These are phyloP conservation scores for Globisporangium cystogenes DNA, from an alignment of 352 stramenopile species.

Conservation along the genomic window DNA sequence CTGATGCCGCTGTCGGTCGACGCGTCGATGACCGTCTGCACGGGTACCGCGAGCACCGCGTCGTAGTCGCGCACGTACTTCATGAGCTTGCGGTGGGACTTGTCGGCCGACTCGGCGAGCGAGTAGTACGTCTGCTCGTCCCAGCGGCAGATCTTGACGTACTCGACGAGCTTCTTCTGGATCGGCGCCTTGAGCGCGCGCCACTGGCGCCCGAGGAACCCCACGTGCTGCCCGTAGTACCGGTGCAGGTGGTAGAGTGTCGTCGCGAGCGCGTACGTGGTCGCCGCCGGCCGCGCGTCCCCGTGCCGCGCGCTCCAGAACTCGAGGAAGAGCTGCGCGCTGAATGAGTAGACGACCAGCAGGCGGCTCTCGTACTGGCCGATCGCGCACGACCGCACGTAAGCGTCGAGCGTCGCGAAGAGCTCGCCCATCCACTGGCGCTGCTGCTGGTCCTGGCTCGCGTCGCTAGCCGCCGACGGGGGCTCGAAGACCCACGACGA, in stretches of 20 bases:
- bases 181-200: slow-evolving; percentile 90
- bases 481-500: slow-evolving; percentile 61
- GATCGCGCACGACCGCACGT: slow-evolving; percentile 85
- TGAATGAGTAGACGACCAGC: slow-evolving; percentile 88
- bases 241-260: slow-evolving; percentile 92
- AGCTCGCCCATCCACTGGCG: slow-evolving; percentile 70
- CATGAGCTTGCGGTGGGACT: slow-evolving; percentile 98
- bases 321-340: slow-evolving; percentile 79
- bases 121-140: slow-evolving; percentile 99
- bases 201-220: slow-evolving; percentile 78
- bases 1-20: slow-evolving; percentile 81
- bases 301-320: slow-evolving; percentile 25
- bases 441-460: slow-evolving; percentile 23
- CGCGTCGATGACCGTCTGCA: slow-evolving; percentile 86
- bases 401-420: slow-evolving; percentile 89
- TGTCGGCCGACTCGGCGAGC: slow-evolving; percentile 95
- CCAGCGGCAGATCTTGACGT: slow-evolving; percentile 98
- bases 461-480: slow-evolving; percentile 7
- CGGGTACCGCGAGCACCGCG: slow-evolving; percentile 67
- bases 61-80: slow-evolving; percentile 95
- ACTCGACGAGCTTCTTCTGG: slow-evolving; percentile 96
- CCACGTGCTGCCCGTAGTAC: slow-evolving; percentile 94
- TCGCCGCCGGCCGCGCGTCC: slow-evolving; percentile 4
- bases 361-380: slow-evolving; percentile 91
- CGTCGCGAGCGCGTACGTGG: slow-evolving; percentile 66